A percentile compares a stretch with the other conserved stretches of the same genome.
Conservation (phyloP, 192 early-diverging fungal genomes). For the Podila minutissima region DNA sequence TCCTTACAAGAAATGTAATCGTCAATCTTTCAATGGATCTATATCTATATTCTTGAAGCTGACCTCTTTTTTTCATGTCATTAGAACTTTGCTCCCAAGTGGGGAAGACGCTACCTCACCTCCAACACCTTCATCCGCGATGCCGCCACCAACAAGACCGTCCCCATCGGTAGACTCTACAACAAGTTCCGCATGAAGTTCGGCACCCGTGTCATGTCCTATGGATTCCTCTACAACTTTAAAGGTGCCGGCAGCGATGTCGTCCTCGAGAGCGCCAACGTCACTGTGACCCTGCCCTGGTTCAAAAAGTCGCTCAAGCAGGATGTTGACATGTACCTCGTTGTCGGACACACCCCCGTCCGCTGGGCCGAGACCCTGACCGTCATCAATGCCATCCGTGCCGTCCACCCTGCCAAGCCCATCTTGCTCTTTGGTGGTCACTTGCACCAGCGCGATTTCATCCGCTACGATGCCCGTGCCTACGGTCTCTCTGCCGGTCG, state of each 20-base stretch:
- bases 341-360: conserved; percentile 62
- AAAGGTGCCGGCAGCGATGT: conserved; percentile 43
- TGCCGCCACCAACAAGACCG: conserved; percentile 51
- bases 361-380: conserved; percentile 53
- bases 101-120: conserved; percentile 45
- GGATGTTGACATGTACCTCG: conserved; percentile 59
- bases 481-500: conserved; percentile 59
- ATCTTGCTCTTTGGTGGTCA: conserved; percentile 65
- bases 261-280: conserved; percentile 49
- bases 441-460: conserved; percentile 64
- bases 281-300: conserved; percentile 59
- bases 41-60: background rate
- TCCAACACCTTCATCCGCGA: conserved; percentile 46
- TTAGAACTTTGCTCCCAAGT: conserved; percentile 42
- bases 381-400: conserved; percentile 57
- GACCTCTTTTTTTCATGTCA: background rate
- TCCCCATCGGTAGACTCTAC: conserved; percentile 53
- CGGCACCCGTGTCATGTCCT: conserved; percentile 60
- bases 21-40: background rate
- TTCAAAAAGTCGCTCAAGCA: conserved; percentile 58
- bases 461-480: conserved; percentile 53
- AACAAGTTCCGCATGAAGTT: conserved; percentile 52
- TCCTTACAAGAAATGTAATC: background rate
- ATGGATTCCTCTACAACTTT: conserved; percentile 63
- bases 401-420: conserved; percentile 56